phyloP scores from a whole-genome alignment of 1,284 basidiomycete species.

The Cerrena zonata region DNA sequence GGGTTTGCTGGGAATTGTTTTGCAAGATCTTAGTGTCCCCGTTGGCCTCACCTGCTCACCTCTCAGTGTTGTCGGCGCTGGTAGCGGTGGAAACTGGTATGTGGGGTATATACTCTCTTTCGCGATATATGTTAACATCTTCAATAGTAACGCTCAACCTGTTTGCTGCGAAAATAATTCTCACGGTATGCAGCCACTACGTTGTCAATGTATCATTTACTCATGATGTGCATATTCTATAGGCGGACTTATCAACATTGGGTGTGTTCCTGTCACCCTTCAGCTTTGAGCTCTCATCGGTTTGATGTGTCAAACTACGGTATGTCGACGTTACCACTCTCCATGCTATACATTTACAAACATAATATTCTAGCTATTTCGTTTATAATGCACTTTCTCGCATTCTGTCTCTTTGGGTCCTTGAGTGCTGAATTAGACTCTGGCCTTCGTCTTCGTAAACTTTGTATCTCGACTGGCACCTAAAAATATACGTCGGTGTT shows the following conservation, averaged over 20 bases:
- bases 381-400: too few species aligned
- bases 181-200: conserved; percentile 15
- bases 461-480: too few species aligned
- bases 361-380: too few species aligned
- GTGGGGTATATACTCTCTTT: background rate
- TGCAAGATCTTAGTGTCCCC: conserved; percentile 15
- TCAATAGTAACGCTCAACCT: conserved; percentile 15
- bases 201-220: background rate
- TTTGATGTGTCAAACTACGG: too few species aligned
- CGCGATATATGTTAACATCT: background rate
- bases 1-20: conserved; percentile 17
- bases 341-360: too few species aligned
- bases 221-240: background rate
- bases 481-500: too few species aligned
- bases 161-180: conserved; percentile 28
- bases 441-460: too few species aligned
- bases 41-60: conserved; percentile 24
- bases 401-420: too few species aligned
- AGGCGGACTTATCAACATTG: conserved; percentile 17
- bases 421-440: too few species aligned
- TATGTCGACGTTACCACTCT: too few species aligned
- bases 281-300: conserved; percentile 22
- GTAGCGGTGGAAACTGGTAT: conserved; percentile 15
- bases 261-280: conserved; percentile 14
- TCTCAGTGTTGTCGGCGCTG: conserved; percentile 16